Percentiles rank a stretch among this genome's conserved stretches.
Conservation (phyloP, 257 asterid species). For the Scutellaria minor region DNA sequence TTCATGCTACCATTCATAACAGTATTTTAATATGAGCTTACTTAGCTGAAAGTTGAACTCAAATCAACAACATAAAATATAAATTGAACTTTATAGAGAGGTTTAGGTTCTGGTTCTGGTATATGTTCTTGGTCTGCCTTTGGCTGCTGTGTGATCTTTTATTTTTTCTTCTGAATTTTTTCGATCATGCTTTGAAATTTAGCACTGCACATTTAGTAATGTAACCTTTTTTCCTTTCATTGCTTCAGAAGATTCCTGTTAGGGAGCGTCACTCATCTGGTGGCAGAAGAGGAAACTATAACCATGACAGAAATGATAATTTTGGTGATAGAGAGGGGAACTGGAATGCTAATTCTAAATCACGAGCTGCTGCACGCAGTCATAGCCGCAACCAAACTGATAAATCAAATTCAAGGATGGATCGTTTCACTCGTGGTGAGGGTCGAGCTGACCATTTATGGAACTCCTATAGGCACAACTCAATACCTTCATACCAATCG, state of each 20-base stretch:
- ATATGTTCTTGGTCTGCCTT: not conserved
- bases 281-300: slow-evolving; percentile 73
- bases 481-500: slow-evolving; percentile 58
- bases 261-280: slow-evolving; percentile 78
- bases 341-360: slow-evolving; percentile 70
- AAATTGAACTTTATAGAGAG: not conserved
- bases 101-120: slow-evolving; percentile 23
- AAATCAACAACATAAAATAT: slow-evolving; percentile 13
- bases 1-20: not conserved
- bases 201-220: not conserved
- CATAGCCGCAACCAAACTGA: slow-evolving; percentile 71
- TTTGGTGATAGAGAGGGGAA: slow-evolving; percentile 74
- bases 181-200: not conserved
- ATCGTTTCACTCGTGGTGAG: slow-evolving; percentile 58
- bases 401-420: slow-evolving; percentile 66
- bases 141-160: slow-evolving; percentile 15
- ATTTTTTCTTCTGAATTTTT: not conserved
- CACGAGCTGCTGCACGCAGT: slow-evolving; percentile 65
- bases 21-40: slow-evolving; percentile 4
- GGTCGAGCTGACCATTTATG: slow-evolving; percentile 66
- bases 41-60: not conserved
- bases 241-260: slow-evolving; percentile 62
- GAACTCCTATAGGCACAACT: slow-evolving; percentile 51
- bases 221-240: slow-evolving; percentile 33
- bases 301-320: slow-evolving; percentile 67